A percentile compares a stretch with the other conserved stretches of the same genome.
Conservation (phyloP, 2,329 filamentous ascomycete species). For the Chaetomium globosum region DNA sequence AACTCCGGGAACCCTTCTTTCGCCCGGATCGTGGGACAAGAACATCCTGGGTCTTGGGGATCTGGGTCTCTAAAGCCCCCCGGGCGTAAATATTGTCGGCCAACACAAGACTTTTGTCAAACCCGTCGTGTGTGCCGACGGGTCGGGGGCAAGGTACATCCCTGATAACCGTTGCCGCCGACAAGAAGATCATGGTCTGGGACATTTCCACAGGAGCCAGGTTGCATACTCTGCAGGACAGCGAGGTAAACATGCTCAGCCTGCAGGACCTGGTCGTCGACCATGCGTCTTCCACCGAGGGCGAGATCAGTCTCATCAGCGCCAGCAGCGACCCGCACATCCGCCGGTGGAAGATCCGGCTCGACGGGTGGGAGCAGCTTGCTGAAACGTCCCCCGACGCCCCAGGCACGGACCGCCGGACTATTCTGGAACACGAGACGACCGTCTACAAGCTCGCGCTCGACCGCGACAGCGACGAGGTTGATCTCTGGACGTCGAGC, state of each 20-base stretch:
- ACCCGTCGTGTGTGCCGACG: constrained; percentile 65
- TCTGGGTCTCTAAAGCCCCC: constrained; percentile 56
- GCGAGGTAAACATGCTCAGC: constrained; percentile 69
- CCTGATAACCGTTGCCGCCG: constrained; percentile 74
- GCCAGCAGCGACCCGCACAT: constrained; percentile 81
- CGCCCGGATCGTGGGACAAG: constrained; percentile 95
- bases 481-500: constrained; percentile 88
- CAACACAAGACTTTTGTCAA: constrained; percentile 97
- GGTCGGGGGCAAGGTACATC: constrained; percentile 61
- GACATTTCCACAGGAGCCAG: constrained; percentile 67
- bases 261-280: constrained; percentile 80
- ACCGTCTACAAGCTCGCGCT: constrained; percentile 83
- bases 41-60: constrained; percentile 87
- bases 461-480: constrained; percentile 61
- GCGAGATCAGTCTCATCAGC: constrained; percentile 67
- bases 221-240: constrained; percentile 77
- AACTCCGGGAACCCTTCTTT: constrained; percentile 64
- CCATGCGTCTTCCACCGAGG: constrained; percentile 57
- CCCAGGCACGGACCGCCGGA: constrained; percentile 49
- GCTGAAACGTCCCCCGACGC: constrained; percentile 49
- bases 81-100: constrained; percentile 65
- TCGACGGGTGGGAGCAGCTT: constrained; percentile 58
- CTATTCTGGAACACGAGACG: constrained; percentile 81
- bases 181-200: constrained; percentile 84
- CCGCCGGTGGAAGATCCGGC: constrained; percentile 70